Conservation (phyloP, 176 grass and related monocot genomes). For the Oryza glaberrima region DNA sequence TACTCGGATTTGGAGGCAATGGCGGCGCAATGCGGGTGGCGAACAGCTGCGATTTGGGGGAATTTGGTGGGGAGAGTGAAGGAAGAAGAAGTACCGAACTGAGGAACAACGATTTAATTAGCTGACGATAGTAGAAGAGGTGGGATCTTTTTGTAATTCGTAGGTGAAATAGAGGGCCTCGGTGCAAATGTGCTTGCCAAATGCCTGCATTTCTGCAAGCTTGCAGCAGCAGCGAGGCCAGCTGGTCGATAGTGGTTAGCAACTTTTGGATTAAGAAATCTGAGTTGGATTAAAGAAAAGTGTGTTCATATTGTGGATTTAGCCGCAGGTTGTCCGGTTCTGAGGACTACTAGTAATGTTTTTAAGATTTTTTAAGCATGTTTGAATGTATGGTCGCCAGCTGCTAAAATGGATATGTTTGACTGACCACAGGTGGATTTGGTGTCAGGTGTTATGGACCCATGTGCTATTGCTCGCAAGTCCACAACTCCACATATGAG, state of each 20-base stretch:
- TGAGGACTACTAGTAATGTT: background rate
- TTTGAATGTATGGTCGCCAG: background rate
- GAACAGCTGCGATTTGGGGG: constrained; percentile 45
- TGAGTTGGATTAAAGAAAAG: constrained; percentile 23
- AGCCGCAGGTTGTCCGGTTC: background rate
- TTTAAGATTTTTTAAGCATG: background rate
- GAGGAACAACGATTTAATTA: constrained; percentile 27
- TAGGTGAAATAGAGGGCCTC: background rate
- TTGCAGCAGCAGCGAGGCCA: constrained; percentile 1
- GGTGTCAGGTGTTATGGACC: constrained; percentile 21
- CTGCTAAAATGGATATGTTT: constrained; percentile 35
- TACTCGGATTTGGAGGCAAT: constrained; percentile 18
- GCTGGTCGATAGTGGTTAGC: constrained; percentile 41
- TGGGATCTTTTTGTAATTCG: background rate
- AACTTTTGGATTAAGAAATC: constrained; percentile 32
- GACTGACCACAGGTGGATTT: background rate
- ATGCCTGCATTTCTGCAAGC: constrained; percentile 5
- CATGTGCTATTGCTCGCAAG: constrained; percentile 18
- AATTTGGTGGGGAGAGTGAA: constrained; percentile 32
- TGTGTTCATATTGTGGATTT: background rate
- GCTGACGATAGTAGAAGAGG: constrained; percentile 26
- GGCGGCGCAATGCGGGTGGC: constrained; percentile 35
- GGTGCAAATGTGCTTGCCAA: background rate
- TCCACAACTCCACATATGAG: background rate
- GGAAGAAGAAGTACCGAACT: constrained; percentile 12